phyloP scores from a whole-genome alignment of 805 yeast genomes.

The Barnettozyma californica region DNA sequence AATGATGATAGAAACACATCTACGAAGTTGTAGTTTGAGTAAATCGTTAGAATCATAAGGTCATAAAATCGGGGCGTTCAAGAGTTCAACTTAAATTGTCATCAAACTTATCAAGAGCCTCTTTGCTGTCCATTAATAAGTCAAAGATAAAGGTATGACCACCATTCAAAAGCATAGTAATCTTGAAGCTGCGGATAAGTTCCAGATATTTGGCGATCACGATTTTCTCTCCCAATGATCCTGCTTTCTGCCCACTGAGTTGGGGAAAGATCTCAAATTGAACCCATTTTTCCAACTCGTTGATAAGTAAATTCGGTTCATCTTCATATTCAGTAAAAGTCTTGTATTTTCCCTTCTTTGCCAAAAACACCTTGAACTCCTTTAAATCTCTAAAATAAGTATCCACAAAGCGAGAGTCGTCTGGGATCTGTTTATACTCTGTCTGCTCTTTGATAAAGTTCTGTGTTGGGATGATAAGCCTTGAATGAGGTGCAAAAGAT shows the following conservation, averaged over 20 bases:
- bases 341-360: constrained; percentile 16
- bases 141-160: constrained; percentile 57
- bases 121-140: constrained; percentile 29
- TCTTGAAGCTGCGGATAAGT: constrained; percentile 37
- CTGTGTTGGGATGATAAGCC: constrained; percentile 15
- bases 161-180: constrained; percentile 46
- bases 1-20: neutral
- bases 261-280: constrained; percentile 27
- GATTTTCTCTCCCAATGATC: constrained; percentile 13
- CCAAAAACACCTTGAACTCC: constrained; percentile 29
- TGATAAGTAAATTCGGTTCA: constrained; percentile 34
- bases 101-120: constrained; percentile 14
- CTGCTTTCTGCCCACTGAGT: constrained; percentile 10
- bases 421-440: constrained; percentile 45
- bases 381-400: constrained; percentile 41
- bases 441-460: constrained; percentile 23
- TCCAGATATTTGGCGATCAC: constrained; percentile 28
- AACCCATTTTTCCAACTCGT: constrained; percentile 34
- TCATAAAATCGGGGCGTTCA: neutral
- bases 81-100: neutral
- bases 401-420: constrained; percentile 46
- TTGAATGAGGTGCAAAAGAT: constrained; percentile 9
- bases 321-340: constrained; percentile 35
- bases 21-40: neutral
- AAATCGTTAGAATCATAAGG: neutral